Evolutionary conservation across 2,329 filamentous ascomycete genomes (phyloP).

Genomic region (Aspergillus glaucus): DNA sequence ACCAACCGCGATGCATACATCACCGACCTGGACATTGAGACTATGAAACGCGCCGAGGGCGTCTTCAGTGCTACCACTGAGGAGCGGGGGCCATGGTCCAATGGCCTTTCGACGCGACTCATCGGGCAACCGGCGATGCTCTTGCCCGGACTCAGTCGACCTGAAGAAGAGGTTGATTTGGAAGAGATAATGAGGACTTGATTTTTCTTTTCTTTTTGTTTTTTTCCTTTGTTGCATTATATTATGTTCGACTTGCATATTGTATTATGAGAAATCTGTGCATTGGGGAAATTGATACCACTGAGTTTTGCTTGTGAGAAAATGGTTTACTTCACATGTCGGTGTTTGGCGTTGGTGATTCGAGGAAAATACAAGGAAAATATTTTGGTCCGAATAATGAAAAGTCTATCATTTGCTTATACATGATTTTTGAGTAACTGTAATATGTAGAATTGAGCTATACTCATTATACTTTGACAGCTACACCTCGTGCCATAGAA

Average conservation of each 20-base stretch:
- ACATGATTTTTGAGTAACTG: no score
- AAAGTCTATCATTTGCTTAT: not conserved
- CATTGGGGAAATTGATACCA: constrained; percentile 16
- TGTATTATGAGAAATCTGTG: constrained; percentile 13
- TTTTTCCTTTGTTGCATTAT: not conserved
- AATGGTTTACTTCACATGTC: not conserved
- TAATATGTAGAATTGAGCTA: no score
- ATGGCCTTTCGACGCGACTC: constrained; percentile 20
- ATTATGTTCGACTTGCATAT: constrained; percentile 13
- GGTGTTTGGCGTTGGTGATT: not conserved
- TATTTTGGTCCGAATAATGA: not conserved
- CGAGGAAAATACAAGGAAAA: not conserved
- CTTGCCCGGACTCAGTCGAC: constrained; percentile 23
- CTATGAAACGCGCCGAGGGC: constrained; percentile 77
- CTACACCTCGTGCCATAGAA: not conserved
- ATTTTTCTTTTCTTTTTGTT: constrained; percentile 3
- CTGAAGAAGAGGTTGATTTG: constrained; percentile 29
- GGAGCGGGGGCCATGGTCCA: constrained; percentile 78
- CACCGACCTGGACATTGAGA: constrained; percentile 89
- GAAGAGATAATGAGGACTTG: constrained; percentile 30
- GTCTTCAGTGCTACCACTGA: constrained; percentile 73
- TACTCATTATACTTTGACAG: no score
- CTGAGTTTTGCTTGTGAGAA: constrained; percentile 4
- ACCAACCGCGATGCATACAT: constrained; percentile 79
- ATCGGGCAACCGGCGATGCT: constrained; percentile 30